Evolutionary conservation across 176 grass and related monocot species (phyloP).

Genomic region (Lolium rigidum): DNA sequence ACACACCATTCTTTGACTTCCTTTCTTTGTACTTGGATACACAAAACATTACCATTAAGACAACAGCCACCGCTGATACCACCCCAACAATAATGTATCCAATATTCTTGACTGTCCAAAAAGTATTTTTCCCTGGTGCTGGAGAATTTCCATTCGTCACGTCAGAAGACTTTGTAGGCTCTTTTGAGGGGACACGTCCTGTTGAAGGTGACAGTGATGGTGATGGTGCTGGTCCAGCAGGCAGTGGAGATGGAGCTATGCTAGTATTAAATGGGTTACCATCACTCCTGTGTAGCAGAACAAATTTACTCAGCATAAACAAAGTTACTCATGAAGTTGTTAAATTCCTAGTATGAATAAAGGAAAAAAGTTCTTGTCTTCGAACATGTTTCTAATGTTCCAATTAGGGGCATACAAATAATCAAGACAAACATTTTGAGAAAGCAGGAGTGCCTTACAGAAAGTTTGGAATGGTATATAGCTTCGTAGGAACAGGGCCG

Average conservation of each 20-base stretch:
- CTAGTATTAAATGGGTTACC: slow-evolving; percentile 97
- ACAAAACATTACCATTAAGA: slow-evolving; percentile 69
- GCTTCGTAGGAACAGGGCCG: slow-evolving; percentile 82
- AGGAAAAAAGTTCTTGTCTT: slow-evolving; percentile 21
- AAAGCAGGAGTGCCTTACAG: slow-evolving; percentile 65
- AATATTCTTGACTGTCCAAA: slow-evolving; percentile 66
- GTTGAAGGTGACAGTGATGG: slow-evolving; percentile 55
- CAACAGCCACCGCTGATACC: slow-evolving; percentile 62
- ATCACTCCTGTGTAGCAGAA: slow-evolving; percentile 73
- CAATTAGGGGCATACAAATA: neutral
- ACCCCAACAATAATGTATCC: slow-evolving; percentile 86
- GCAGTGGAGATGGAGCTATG: slow-evolving; percentile 71
- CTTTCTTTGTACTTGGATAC: slow-evolving; percentile 83
- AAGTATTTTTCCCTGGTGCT: slow-evolving; percentile 48
- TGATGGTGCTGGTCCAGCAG: slow-evolving; percentile 42
- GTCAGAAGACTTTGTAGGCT: slow-evolving; percentile 57
- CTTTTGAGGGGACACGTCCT: slow-evolving; percentile 56
- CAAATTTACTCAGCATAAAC: slow-evolving; percentile 46
- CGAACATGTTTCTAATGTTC: slow-evolving; percentile 5
- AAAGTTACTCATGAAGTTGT: neutral
- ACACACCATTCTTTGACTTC: slow-evolving; percentile 50
- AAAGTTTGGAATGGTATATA: slow-evolving; percentile 79
- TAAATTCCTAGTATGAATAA: neutral
- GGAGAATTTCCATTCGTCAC: slow-evolving; percentile 45
- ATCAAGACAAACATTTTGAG: slow-evolving; percentile 19